Evolutionary conservation across 495 filamentous ascomycete species (phyloP).

Genomic region (Emericellopsis terricola): DNA sequence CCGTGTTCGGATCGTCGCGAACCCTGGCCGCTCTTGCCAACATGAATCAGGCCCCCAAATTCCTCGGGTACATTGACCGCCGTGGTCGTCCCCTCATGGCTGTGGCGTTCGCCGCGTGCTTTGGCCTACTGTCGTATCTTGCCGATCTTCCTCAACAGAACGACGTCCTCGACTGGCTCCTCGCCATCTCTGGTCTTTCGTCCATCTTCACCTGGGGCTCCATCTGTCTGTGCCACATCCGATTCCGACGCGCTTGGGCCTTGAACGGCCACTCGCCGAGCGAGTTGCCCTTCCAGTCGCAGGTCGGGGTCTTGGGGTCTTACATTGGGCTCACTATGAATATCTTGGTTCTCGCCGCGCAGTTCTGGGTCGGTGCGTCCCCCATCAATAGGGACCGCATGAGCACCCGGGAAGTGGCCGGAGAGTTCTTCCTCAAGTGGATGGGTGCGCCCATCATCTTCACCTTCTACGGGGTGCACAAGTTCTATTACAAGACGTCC

Average conservation of each 20-base stretch:
- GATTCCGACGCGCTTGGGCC: conserved; percentile 70
- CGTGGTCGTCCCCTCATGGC: conserved; percentile 62
- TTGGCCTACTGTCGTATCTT: conserved; percentile 69
- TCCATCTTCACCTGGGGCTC: conserved; percentile 89
- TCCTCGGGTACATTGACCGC: conserved; percentile 70
- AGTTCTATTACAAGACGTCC: conserved; percentile 54
- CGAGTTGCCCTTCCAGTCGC: conserved; percentile 66
- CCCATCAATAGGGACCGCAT: conserved; percentile 42
- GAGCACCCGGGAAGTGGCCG: conserved; percentile 22
- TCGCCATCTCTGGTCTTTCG: conserved; percentile 74
- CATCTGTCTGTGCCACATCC: conserved; percentile 78
- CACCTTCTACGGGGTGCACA: conserved; percentile 58
- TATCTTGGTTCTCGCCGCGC: conserved; percentile 62
- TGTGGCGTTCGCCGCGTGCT: conserved; percentile 44
- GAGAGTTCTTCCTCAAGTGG: conserved; percentile 63
- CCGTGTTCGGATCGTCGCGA: conserved; percentile 73
- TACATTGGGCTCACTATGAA: conserved; percentile 75
- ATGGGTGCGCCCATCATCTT: conserved; percentile 72
- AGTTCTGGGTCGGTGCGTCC: conserved; percentile 84
- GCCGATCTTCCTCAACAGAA: conserved; percentile 45
- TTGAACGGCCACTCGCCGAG: conserved; percentile 47
- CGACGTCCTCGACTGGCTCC: conserved; percentile 68
- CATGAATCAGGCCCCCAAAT: conserved; percentile 60
- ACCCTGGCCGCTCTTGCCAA: conserved; percentile 77
- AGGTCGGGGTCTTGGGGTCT: conserved; percentile 64